Base-by-base conservation (phyloP, 2,329 filamentous ascomycete genomes). In the Calonectria pauciramosa region DNA sequence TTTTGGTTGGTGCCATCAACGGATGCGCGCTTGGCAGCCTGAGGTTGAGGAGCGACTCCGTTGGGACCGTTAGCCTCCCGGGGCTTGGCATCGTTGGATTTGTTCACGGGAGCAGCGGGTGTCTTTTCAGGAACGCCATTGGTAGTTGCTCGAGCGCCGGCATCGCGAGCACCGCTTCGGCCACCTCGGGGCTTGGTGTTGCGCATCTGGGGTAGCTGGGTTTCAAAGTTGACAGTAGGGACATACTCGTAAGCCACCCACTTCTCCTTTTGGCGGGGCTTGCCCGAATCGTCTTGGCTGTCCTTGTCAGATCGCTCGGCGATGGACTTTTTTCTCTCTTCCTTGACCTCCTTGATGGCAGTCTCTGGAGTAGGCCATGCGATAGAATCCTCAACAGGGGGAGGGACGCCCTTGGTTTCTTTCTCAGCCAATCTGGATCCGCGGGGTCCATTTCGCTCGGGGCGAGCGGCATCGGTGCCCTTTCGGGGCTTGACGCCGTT, bases 361-460 rank as follows among this genome's bases (percentile, higher is more conserved):
- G 93, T 91, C 79, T 98, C 95, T 0, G 96, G 96, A 3, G 96
- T 99, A 20, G 97, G 97, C 97, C 97, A 99, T 26, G 93, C 93
- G 68, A 92, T 88, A 65, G 95, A 90, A 84, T 99, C 96, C 73
- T 91, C 92, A 60, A 95, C 93, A 2, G 94, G 90, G 32, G 94
- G 94, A 6, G 88, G 82, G 3, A 85, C 76, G 30, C 85, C 86
- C 75, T 83, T 85, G 73, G 66, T 73, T 54, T 85, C 87, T 76
- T 86, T 90, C 26, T 90, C 89, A 3, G 82, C 80, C 23, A 81
- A 76, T 73, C 89, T 87, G 70, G 85, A 85, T 11, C 89, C 89
- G 60, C 90, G 87, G 73, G 88, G 88, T 56, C 87, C 86, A 70
- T 88, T 88, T 71, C 84, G 81, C 71, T 86, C 83, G 49, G 82